A percentile compares a stretch with the other conserved stretches of the same genome.
Conservation (phyloP, 495 filamentous ascomycete species). For the Aspergillus nanangensis region DNA sequence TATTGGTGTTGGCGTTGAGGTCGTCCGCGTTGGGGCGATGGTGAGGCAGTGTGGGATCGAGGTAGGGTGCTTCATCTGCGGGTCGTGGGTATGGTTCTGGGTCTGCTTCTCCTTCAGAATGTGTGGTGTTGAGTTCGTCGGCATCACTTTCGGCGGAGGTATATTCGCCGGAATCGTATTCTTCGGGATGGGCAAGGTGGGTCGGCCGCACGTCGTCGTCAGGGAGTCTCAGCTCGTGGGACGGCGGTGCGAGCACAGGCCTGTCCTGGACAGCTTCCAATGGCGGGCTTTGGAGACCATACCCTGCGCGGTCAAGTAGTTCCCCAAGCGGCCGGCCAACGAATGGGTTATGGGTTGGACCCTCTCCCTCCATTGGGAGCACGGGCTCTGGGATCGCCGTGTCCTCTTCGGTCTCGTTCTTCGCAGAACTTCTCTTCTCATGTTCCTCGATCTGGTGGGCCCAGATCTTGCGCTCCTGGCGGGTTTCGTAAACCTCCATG, state of each 20-base stretch:
- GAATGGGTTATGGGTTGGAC: constrained; percentile 6
- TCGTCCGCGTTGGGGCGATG: constrained; percentile 51
- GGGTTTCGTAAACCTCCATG: constrained; percentile 61
- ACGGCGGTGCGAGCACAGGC: constrained; percentile 23
- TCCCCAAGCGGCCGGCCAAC: constrained; percentile 37
- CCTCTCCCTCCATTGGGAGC: constrained; percentile 11
- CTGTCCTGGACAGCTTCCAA: constrained; percentile 14
- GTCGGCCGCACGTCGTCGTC: constrained; percentile 25
- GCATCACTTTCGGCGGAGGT: constrained; percentile 10
- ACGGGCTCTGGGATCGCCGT: too few relatives aligned
- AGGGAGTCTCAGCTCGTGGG: constrained; percentile 8
- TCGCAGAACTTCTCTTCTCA: constrained; percentile 17
- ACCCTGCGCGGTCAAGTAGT: constrained; percentile 47
- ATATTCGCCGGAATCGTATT: constrained; percentile 11
- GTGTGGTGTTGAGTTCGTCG: constrained; percentile 14
- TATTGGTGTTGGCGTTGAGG: neutral
- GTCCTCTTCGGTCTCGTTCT: constrained; percentile 11
- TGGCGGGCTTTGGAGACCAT: constrained; percentile 29
- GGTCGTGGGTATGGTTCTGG: constrained; percentile 12
- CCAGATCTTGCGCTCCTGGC: constrained; percentile 54
- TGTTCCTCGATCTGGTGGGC: constrained; percentile 46
- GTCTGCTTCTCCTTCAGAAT: too few relatives aligned
- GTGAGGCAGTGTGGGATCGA: constrained; percentile 69
- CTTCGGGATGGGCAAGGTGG: constrained; percentile 20
- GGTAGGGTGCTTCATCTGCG: constrained; percentile 18